Evolutionary conservation across 768 basidiomycete species (phyloP).

Genomic region (Pleurotus citrinopileatus): DNA sequence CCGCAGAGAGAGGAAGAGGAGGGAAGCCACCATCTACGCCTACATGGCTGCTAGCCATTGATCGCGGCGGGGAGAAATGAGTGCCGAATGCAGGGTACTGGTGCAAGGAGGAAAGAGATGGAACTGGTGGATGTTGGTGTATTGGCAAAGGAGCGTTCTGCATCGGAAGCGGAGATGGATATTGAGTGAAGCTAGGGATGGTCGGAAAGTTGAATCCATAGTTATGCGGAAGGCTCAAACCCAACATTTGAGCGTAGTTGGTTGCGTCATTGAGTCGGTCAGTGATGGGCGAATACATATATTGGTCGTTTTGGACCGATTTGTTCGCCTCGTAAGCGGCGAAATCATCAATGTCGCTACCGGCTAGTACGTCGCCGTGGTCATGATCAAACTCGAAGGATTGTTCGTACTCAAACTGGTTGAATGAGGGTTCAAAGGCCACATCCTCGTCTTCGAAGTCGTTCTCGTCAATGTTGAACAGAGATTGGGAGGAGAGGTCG

Average conservation of each 20-base stretch:
- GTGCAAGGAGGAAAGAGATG: too few species aligned
- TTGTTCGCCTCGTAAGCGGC: neutral
- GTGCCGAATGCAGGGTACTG: slow-evolving; percentile 3
- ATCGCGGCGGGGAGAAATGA: neutral
- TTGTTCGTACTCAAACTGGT: slow-evolving; percentile 27
- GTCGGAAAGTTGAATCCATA: neutral
- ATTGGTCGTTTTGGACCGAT: neutral
- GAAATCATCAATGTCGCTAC: neutral
- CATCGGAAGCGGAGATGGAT: slow-evolving; percentile 1
- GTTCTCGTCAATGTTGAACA: slow-evolving; percentile 77
- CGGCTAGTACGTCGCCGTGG: neutral
- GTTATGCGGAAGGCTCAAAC: neutral
- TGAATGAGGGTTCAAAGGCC: slow-evolving; percentile 2
- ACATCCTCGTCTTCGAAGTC: slow-evolving; percentile 48
- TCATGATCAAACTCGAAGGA: slow-evolving; percentile 2
- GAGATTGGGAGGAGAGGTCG: slow-evolving; percentile 12
- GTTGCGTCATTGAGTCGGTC: neutral
- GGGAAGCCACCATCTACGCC: neutral
- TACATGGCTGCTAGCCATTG: neutral
- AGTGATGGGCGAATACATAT: neutral
- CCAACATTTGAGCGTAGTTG: slow-evolving; percentile 4
- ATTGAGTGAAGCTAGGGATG: neutral
- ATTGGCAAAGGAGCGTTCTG: neutral
- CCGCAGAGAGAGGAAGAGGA: slow-evolving; percentile 17
- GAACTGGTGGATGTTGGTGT: neutral